Conservation (phyloP, 371 early-diverging fungal genomes). For the Gilbertella persicaria region DNA sequence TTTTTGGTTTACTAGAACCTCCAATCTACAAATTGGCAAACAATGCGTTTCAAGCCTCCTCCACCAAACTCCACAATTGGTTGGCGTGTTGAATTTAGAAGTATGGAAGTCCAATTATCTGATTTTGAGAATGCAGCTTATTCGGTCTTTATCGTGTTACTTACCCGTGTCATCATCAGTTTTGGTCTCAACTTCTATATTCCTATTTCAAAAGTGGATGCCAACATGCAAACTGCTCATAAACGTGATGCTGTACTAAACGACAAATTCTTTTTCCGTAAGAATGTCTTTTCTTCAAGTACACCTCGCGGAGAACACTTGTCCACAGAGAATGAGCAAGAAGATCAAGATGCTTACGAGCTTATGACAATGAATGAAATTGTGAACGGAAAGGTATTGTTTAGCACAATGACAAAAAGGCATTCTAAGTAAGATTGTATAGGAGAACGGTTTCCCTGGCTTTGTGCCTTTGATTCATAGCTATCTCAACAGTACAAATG, state of each 20-base stretch:
- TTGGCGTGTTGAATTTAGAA: constrained; percentile 99
- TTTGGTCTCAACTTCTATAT: constrained; percentile 96
- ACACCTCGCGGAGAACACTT: constrained; percentile 2
- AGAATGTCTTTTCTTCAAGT: constrained; percentile 64
- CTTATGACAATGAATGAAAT: constrained; percentile 93
- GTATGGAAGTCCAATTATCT: constrained; percentile 98
- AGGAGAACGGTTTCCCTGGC: constrained; percentile 80
- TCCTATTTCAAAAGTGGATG: constrained; percentile 94
- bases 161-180: constrained; percentile 89
- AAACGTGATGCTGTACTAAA: constrained; percentile 79
- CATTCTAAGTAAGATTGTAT: constrained; percentile 6
- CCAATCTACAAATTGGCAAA: constrained; percentile 99
- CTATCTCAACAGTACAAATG: constrained; percentile 76
- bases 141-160: constrained; percentile 90
- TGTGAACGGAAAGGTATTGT: constrained; percentile 88
- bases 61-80: constrained; percentile 86
- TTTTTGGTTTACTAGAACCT: constrained; percentile 68
- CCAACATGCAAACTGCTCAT: constrained; percentile 93
- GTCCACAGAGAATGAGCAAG: constrained; percentile 8
- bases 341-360: constrained; percentile 64
- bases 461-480: constrained; percentile 79
- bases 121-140: constrained; percentile 99
- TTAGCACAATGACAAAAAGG: too few species aligned
- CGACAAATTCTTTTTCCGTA: constrained; percentile 91
- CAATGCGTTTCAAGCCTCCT: constrained; percentile 98